Base-by-base conservation (phyloP, 768 basidiomycete genomes). In the Mrakia blollopis region DNA sequence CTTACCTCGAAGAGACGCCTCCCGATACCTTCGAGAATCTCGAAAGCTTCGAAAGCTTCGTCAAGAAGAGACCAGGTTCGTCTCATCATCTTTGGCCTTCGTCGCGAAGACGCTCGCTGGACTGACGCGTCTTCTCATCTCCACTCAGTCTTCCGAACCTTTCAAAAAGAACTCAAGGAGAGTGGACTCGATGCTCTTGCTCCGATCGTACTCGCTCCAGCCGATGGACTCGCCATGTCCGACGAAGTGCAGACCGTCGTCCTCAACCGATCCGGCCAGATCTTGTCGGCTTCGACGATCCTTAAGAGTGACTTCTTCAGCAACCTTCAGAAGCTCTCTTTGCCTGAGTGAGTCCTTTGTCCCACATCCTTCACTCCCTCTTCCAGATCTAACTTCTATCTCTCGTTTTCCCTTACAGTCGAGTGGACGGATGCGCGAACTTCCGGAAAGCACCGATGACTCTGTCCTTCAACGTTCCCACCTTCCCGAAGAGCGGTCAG, bases 351-450 rank as follows among this genome's bases (percentile, higher is more conserved):
- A 78, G 90, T 85, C 4, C 10, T 44, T 1, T 30, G 3, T 60
- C 50, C 14, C 39, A 41, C n/a, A 41, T 41, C 11, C 39, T 1
- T 23, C 52, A 30, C 39, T 41, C 50, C 52, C 39, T 68, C 14
- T 2, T 7, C 23, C 23, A 57, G 14, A 10, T 41, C 54, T 69
- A 52, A 68, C 44, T n/a, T 14, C 18, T 28, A 0, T 16, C n/a
- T 21, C 21, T 35, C 5, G 28, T 37, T 23, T 3, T 39, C 61
- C 21, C 18, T 30, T 69, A n/a, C 74, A 84, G 84, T 81, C 91
- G 94, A 25, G 93, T 98, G 57, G 93, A 97, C 21, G 96, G 96
- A 11, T 88, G 93, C 0, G 93, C 95, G 0, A 99, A 98, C 82
- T 98, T 96, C 86, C 88, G 97, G 76, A 87, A 90, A 30, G 86